These are phyloP conservation scores for Hansfordia pulvinata DNA, from an alignment of 2,329 filamentous ascomycete species.

Conservation along the genomic window DNA sequence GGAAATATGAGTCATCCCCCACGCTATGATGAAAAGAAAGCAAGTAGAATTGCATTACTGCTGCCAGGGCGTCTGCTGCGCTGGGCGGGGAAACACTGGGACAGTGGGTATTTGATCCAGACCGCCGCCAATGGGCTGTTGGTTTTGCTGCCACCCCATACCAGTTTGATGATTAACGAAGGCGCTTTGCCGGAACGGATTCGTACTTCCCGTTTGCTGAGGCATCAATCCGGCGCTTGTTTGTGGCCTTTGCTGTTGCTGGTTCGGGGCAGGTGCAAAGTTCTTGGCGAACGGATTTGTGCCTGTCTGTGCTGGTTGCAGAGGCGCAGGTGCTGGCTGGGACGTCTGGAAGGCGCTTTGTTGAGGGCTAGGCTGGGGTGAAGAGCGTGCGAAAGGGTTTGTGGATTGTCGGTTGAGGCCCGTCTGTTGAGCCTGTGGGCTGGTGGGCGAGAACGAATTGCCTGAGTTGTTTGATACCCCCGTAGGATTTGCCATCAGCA, in stretches of 20 bases:
- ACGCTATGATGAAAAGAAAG: neutral
- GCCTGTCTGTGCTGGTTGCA: constrained; percentile 37
- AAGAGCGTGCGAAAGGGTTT: constrained; percentile 72
- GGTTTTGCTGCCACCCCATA: constrained; percentile 72
- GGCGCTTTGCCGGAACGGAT: constrained; percentile 83
- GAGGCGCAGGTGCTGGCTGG: constrained; percentile 25
- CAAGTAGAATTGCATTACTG: constrained; percentile 17
- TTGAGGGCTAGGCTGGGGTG: too few relatives aligned
- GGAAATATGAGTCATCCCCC: constrained; percentile 4
- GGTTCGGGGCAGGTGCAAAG: constrained; percentile 13
- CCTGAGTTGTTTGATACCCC: constrained; percentile 26
- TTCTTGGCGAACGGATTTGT: constrained; percentile 47
- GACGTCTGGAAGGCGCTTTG: constrained; percentile 26
- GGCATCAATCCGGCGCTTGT: constrained; percentile 42
- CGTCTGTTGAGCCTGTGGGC: constrained; percentile 18
- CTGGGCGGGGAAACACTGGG: constrained; percentile 75
- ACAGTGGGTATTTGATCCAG: constrained; percentile 68
- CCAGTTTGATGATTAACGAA: constrained; percentile 86
- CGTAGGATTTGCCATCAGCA: constrained; percentile 50
- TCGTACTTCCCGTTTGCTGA: constrained; percentile 78
- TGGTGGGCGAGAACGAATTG: constrained; percentile 27
- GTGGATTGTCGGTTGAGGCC: constrained; percentile 51
- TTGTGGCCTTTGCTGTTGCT: constrained; percentile 26
- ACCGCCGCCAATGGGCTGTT: constrained; percentile 68
- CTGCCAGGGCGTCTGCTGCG: constrained; percentile 48